Evolutionary conservation across 2,329 filamentous ascomycete genomes (phyloP), one percentile per base, ranked within the genome.

Genomic region (Endoconidiophora laricicola): DNA sequence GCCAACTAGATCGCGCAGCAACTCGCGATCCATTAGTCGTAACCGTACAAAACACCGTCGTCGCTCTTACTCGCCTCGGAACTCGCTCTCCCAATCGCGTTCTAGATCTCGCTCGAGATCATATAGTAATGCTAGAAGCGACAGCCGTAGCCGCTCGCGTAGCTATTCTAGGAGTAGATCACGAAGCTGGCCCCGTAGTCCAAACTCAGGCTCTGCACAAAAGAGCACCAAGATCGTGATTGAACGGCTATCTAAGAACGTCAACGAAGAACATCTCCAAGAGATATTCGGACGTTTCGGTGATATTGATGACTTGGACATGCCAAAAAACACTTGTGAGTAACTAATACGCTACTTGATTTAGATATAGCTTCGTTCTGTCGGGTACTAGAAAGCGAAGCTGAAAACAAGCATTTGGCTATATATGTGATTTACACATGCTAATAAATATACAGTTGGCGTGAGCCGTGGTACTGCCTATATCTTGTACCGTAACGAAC

Each of bases 261-360:
- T 98, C 58, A 93, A 85, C 52, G 85, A 90, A 62, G 76, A 76
- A 16, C 91, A 98, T 60, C 69, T 98, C 5, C 76, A 78, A 57
- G 91, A 98, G 62, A 94, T 98, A 54, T 98, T 98, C 61, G 83
- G 85, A 45, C 74, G 77, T 37, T 98, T 91, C 62, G 91, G 91
- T 46, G 73, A 74, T 18, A 93, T 98, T 57, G 76, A 81, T 58
- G 86, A 91, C 57, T 70, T 98, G 20, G 86, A 95, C 60, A 76
- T 98, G 57, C 91, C 91, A 2, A 79, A 95, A 65, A 95, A 93
- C 61, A 76, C 81, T 56, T 91, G 86, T 91, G 72, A 64, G 79
- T 54, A 20, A 7, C 29, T 12, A 12, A 33, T 20, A 18, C 12
- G 38, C n/a, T 23, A 14, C 26, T 22, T 44, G 36, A 26, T 24